Evolutionary conservation across 768 basidiomycete species (phyloP).

Genomic region (Glaciozyma antarctica): DNA sequence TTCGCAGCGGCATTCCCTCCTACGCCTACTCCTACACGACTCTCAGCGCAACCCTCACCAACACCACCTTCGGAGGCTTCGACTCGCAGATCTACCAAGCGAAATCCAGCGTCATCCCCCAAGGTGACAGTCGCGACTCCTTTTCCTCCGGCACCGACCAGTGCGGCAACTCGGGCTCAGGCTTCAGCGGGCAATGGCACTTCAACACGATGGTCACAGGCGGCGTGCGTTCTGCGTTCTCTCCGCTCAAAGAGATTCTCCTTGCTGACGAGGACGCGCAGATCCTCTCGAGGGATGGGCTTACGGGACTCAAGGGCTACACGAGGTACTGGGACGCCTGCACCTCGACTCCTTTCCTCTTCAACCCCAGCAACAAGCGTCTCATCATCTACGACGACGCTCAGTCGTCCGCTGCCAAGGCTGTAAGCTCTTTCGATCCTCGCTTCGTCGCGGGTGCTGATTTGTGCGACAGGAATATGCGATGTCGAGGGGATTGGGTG

Average conservation of each 20-base stretch:
- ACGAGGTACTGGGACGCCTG: conserved; percentile 19
- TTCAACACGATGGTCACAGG: conserved; percentile 7
- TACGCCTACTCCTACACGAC: conserved; percentile 18
- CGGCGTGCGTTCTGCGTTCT: conserved; percentile 1
- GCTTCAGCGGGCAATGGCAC: conserved; percentile 18
- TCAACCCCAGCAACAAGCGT: conserved; percentile 8
- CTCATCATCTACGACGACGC: conserved; percentile 27
- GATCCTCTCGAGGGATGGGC: conserved; percentile 13
- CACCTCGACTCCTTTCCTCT: conserved; percentile 26
- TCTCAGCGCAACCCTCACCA: not conserved
- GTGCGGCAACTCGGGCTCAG: conserved; percentile 6
- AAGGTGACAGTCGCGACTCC: conserved; percentile 19
- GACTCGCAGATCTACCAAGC: conserved; percentile 10
- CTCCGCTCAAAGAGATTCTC: not conserved
- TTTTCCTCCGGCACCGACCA: conserved; percentile 13
- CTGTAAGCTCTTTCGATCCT: not conserved
- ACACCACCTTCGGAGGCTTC: conserved; percentile 4
- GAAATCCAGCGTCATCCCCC: not conserved
- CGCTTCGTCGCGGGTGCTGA: not conserved
- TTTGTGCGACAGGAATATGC: not conserved
- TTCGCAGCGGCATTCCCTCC: not conserved
- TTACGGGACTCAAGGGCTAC: conserved; percentile 12
- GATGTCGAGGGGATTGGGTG: not conserved
- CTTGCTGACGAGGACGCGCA: not conserved
- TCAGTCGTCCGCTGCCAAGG: not conserved